Evolutionary conservation across 306 rosid species (phyloP).

Genomic region (Glycine tomentella): DNA sequence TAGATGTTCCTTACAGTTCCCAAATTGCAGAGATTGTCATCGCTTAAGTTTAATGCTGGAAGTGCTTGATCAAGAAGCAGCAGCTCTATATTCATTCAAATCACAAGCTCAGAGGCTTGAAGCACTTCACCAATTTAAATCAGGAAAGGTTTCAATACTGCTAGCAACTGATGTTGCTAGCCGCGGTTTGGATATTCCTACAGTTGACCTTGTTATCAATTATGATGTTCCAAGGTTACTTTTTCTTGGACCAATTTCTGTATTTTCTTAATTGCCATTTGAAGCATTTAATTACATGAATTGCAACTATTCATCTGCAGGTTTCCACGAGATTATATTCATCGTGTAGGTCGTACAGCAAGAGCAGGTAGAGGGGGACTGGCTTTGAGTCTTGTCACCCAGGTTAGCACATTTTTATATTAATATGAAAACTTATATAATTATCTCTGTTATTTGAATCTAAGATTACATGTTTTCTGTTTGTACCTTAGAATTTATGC

Average conservation of each 20-base stretch:
- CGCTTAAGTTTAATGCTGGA: slow-evolving; percentile 78
- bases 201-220: slow-evolving; percentile 90
- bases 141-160: slow-evolving; percentile 78
- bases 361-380: slow-evolving; percentile 95
- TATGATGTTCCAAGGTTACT: slow-evolving; percentile 86
- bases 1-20: slow-evolving; percentile 35
- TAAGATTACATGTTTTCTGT: slow-evolving; percentile 13
- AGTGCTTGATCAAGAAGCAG: slow-evolving; percentile 76
- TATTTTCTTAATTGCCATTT: slow-evolving; percentile 27
- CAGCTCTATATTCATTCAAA: slow-evolving; percentile 80
- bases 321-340: slow-evolving; percentile 83
- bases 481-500: slow-evolving; percentile 23
- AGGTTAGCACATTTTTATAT: slow-evolving; percentile 13
- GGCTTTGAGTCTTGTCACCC: slow-evolving; percentile 78
- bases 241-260: slow-evolving; percentile 26
- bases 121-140: slow-evolving; percentile 82
- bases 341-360: slow-evolving; percentile 95
- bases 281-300: slow-evolving; percentile 29
- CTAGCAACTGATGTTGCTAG: slow-evolving; percentile 96
- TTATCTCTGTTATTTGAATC: too few species aligned
- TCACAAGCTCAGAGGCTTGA: slow-evolving; percentile 84
- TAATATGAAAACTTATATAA: too few species aligned
- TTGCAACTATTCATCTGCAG: slow-evolving; percentile 55
- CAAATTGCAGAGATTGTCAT: slow-evolving; percentile 78
- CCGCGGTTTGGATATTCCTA: slow-evolving; percentile 94